phyloP scores from a whole-genome alignment of 306 rosid genomes.

The Begonia peltatifolia region DNA sequence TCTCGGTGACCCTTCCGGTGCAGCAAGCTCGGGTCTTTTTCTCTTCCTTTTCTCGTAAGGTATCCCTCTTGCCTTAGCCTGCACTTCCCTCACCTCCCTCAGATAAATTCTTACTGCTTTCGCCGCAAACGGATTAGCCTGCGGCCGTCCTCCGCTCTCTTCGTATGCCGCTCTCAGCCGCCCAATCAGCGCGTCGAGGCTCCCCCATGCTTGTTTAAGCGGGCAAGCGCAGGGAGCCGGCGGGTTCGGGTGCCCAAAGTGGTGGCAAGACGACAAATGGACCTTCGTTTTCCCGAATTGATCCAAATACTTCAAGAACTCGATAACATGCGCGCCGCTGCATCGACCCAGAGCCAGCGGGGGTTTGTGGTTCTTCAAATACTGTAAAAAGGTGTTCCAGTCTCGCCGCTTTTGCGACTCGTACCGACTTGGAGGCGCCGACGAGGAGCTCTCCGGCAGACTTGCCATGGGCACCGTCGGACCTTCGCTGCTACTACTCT shows the following conservation, averaged over 20 bases:
- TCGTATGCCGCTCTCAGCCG: constrained; percentile 2
- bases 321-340: constrained; percentile 1
- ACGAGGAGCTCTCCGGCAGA: neutral
- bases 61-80: constrained; percentile 5
- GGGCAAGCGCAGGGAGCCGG: constrained; percentile 1
- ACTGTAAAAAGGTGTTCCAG: constrained; percentile 1
- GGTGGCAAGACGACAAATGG: neutral
- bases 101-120: constrained; percentile 2
- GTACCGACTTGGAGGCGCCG: constrained; percentile 2
- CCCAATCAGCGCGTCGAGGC: constrained; percentile 6
- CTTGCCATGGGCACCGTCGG: too few relatives aligned
- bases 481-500: too few relatives aligned
- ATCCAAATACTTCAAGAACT: constrained; percentile 1
- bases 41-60: constrained; percentile 1
- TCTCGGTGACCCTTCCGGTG: neutral
- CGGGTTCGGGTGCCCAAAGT: constrained; percentile 1
- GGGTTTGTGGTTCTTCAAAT: constrained; percentile 1
- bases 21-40: neutral
- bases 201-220: constrained; percentile 2
- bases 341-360: neutral
- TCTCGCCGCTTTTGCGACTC: neutral
- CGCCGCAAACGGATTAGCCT: neutral
- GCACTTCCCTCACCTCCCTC: constrained; percentile 4
- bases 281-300: constrained; percentile 5
- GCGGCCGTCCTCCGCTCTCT: constrained; percentile 3